Evolutionary conservation across 148 eudicot genomes (phyloP).

Genomic region (Polygonum aviculare): DNA sequence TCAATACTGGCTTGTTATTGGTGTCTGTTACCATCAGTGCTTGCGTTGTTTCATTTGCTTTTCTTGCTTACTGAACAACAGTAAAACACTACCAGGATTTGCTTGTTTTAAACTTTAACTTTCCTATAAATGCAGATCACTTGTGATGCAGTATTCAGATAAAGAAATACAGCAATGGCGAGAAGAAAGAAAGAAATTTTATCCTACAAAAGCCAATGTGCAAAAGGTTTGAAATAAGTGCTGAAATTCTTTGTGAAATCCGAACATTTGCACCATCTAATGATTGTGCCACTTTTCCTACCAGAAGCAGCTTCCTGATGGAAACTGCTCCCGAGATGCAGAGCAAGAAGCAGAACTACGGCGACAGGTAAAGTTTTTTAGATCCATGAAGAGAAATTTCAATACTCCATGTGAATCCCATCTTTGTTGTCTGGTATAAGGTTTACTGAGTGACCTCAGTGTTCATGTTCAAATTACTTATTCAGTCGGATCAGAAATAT

Average conservation of each 20-base stretch:
- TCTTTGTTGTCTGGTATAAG: neutral
- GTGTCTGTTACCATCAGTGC: neutral
- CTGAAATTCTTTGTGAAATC: neutral
- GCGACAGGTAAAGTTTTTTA: conserved; percentile 52
- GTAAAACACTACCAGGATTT: neutral
- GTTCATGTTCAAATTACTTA: neutral
- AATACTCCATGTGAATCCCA: neutral
- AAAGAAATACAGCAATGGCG: conserved; percentile 87
- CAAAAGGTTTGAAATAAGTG: conserved; percentile 42
- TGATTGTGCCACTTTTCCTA: conserved; percentile 17
- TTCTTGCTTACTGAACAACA: neutral
- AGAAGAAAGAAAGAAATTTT: conserved; percentile 72
- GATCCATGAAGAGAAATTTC: neutral
- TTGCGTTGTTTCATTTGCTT: neutral
- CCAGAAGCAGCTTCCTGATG: conserved; percentile 43
- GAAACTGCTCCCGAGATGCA: conserved; percentile 26
- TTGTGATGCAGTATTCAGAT: conserved; percentile 45
- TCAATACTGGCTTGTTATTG: neutral
- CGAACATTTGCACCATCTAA: neutral
- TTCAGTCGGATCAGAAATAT: neutral
- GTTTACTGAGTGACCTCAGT: neutral
- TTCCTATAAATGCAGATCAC: conserved; percentile 36
- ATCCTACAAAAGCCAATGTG: conserved; percentile 49
- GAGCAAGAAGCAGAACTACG: conserved; percentile 45
- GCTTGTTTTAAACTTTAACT: neutral